Percentiles rank a stretch among this genome's conserved stretches.
Conservation (phyloP, 2,329 filamentous ascomycete species). For the Stromatinia cepivora region DNA sequence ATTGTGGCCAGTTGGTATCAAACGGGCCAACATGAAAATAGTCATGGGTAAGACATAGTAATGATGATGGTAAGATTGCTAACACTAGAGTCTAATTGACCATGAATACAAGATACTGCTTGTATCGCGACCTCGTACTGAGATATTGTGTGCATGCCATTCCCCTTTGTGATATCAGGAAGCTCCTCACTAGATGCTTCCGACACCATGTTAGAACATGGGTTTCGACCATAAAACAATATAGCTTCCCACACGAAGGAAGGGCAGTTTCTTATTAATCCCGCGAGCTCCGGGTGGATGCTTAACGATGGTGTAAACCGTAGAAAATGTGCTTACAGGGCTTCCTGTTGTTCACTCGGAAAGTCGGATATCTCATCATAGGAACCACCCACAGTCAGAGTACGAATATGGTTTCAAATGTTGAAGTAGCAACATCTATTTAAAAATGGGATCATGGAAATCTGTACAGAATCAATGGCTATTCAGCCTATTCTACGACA, state of each 20-base stretch:
- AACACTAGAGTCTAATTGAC: not conserved
- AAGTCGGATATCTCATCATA: not conserved
- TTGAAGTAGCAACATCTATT: not conserved
- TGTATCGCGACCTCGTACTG: not conserved
- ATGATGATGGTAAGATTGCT: not conserved
- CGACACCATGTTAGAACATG: not conserved
- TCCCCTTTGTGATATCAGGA: not conserved
- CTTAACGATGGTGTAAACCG: not conserved
- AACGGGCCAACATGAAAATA: slow-evolving; percentile 53
- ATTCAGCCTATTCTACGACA: too few relatives aligned
- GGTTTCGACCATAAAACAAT: not conserved
- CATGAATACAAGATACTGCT: not conserved
- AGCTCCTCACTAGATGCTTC: not conserved
- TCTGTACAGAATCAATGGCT: not conserved
- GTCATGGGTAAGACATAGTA: not conserved
- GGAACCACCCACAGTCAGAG: not conserved
- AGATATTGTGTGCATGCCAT: not conserved
- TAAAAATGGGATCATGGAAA: not conserved
- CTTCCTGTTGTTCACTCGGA: not conserved
- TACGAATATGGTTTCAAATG: not conserved
- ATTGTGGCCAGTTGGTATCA: slow-evolving; percentile 60
- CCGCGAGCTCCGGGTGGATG: not conserved
- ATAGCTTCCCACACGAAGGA: not conserved
- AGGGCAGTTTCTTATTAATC: too few relatives aligned
- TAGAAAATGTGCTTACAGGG: not conserved